phyloP scores from a whole-genome alignment of 2,329 filamentous ascomycete species.

The Fusarium burgessii region DNA sequence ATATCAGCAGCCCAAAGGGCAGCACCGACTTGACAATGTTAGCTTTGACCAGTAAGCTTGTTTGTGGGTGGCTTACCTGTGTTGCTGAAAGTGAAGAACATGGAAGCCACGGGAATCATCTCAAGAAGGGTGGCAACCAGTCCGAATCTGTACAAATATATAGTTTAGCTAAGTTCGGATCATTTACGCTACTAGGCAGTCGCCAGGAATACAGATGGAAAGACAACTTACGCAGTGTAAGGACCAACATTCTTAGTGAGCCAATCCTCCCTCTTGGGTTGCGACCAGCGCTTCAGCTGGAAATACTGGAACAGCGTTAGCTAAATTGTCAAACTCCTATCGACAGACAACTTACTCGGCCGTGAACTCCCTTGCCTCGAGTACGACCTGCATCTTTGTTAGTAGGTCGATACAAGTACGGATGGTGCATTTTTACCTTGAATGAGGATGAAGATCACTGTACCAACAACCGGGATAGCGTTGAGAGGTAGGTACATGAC shows the following conservation, averaged over 20 bases:
- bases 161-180: conserved; percentile 21
- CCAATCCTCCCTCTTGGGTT: conserved; percentile 73
- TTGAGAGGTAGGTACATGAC: conserved; percentile 91
- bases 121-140: conserved; percentile 82
- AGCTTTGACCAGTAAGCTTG: background rate
- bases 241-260: conserved; percentile 77
- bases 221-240: conserved; percentile 78
- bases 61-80: conserved; percentile 62
- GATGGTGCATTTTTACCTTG: conserved; percentile 64
- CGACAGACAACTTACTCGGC: conserved; percentile 59
- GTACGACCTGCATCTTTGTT: conserved; percentile 54
- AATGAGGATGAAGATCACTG: conserved; percentile 80
- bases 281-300: conserved; percentile 87
- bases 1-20: conserved; percentile 95
- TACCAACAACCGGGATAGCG: conserved; percentile 91
- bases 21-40: conserved; percentile 73
- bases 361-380: conserved; percentile 63
- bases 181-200: conserved; percentile 3
- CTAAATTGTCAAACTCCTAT: background rate
- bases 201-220: background rate
- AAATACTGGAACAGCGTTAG: conserved; percentile 74
- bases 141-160: conserved; percentile 70
- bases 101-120: conserved; percentile 83
- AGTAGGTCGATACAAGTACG: conserved; percentile 4
- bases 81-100: conserved; percentile 91